Percentiles rank a stretch among this genome's conserved stretches.
Conservation (phyloP, 2,329 filamentous ascomycete species). For the Elsinoe necatrix region DNA sequence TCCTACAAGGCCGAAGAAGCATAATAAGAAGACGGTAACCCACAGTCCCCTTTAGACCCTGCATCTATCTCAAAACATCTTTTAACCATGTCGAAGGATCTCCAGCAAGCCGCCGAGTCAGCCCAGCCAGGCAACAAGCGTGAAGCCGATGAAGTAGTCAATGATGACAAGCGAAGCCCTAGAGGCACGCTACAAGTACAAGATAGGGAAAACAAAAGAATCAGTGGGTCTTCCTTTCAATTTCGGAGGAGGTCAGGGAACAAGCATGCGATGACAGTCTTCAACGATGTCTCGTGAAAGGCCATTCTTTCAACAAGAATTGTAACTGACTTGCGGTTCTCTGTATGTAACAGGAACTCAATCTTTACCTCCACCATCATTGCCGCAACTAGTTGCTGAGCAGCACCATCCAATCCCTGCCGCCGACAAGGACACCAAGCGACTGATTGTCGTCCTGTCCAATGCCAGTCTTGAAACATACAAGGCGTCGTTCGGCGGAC, state of each 20-base stretch:
- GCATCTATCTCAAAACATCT: not conserved
- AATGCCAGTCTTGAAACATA: constrained; percentile 98
- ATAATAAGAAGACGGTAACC: constrained; percentile 14
- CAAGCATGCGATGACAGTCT: constrained; percentile 7
- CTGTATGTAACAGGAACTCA: constrained; percentile 54
- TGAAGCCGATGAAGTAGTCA: constrained; percentile 14
- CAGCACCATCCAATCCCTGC: constrained; percentile 77
- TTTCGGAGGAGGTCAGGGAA: not conserved
- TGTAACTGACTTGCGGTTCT: constrained; percentile 19
- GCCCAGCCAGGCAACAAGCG: constrained; percentile 12
- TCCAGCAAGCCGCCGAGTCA: constrained; percentile 7
- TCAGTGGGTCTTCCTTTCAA: constrained; percentile 17
- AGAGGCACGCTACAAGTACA: constrained; percentile 15
- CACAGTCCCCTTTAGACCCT: not conserved
- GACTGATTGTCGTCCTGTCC: constrained; percentile 90
- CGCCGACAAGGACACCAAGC: constrained; percentile 81
- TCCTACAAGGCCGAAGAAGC: constrained; percentile 11
- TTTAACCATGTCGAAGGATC: constrained; percentile 13
- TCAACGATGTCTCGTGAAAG: constrained; percentile 17
- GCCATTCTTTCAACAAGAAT: constrained; percentile 21
- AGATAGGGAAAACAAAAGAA: constrained; percentile 19
- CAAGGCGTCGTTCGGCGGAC: constrained; percentile 59
- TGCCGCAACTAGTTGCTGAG: constrained; percentile 88
- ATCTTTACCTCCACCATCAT: constrained; percentile 81
- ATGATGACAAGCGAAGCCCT: constrained; percentile 13